Conservation (phyloP, 345 rosid species). For the Melaleuca quinquenervia region DNA sequence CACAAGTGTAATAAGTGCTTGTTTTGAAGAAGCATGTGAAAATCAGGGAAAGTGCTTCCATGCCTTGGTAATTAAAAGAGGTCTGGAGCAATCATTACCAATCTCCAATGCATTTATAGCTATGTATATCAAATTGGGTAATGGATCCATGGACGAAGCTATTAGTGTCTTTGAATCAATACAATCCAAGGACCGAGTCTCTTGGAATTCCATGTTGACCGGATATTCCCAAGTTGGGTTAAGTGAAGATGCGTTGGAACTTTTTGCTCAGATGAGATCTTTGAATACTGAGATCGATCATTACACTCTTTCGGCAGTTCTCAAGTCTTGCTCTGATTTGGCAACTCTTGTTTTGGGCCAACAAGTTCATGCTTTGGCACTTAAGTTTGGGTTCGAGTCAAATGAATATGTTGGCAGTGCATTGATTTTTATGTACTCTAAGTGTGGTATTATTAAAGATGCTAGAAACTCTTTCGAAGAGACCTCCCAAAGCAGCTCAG, state of each 20-base stretch:
- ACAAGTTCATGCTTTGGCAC: slow-evolving; percentile 45
- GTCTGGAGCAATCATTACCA: slow-evolving; percentile 42
- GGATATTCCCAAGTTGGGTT: slow-evolving; percentile 53
- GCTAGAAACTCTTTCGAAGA: slow-evolving; percentile 49
- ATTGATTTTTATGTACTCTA: slow-evolving; percentile 67
- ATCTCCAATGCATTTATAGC: slow-evolving; percentile 50
- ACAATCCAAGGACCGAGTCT: slow-evolving; percentile 48
- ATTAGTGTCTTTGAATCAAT: slow-evolving; percentile 36
- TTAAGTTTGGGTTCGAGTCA: slow-evolving; percentile 39
- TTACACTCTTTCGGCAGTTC: slow-evolving; percentile 60
- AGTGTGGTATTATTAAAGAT: slow-evolving; percentile 54
- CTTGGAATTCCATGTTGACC: slow-evolving; percentile 67
- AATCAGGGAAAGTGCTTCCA: slow-evolving; percentile 44
- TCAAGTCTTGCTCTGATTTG: slow-evolving; percentile 68
- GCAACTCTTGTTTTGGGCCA: slow-evolving; percentile 65
- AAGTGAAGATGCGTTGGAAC: slow-evolving; percentile 43
- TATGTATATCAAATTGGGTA: slow-evolving; percentile 45
- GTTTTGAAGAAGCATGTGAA: slow-evolving; percentile 24
- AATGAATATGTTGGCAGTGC: slow-evolving; percentile 73
- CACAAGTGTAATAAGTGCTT: slow-evolving; percentile 53
- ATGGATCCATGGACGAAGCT: slow-evolving; percentile 39
- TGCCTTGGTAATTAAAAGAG: slow-evolving; percentile 52
- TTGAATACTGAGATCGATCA: slow-evolving; percentile 40
- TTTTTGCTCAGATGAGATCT: slow-evolving; percentile 39
- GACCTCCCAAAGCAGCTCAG: slow-evolving; percentile 33